Evolutionary conservation across 768 basidiomycete species (phyloP).

Genomic region (Auricularia sp.): DNA sequence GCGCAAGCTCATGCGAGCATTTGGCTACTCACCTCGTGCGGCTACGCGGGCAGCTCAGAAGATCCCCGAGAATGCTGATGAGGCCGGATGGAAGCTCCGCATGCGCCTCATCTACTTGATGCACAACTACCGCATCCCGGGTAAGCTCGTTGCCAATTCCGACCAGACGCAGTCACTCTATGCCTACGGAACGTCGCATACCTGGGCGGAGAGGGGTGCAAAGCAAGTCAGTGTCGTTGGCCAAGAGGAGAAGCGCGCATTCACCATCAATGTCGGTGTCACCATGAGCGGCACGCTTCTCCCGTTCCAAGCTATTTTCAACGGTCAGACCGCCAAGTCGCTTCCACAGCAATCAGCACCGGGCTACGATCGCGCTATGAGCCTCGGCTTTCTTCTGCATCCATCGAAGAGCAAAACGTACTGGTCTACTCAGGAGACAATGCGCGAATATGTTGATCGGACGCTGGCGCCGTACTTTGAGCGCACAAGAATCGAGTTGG

Average conservation of each 20-base stretch:
- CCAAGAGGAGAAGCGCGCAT: slow-evolving; percentile 31
- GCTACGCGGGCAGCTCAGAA: slow-evolving; percentile 28
- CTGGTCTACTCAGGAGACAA: not conserved
- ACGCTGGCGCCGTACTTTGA: not conserved
- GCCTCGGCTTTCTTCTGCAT: slow-evolving; percentile 16
- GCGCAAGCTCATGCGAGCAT: slow-evolving; percentile 9
- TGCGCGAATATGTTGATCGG: not conserved
- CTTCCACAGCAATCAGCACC: slow-evolving; percentile 13
- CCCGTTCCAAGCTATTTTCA: slow-evolving; percentile 30
- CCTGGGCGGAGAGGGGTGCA: slow-evolving; percentile 20
- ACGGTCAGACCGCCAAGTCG: slow-evolving; percentile 18
- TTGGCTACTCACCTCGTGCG: slow-evolving; percentile 19
- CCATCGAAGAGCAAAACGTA: slow-evolving; percentile 14
- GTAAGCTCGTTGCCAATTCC: slow-evolving; percentile 21
- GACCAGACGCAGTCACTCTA: slow-evolving; percentile 29
- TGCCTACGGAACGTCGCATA: slow-evolving; percentile 17
- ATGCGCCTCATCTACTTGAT: slow-evolving; percentile 18
- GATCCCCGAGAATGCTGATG: slow-evolving; percentile 20
- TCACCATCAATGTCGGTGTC: slow-evolving; percentile 26
- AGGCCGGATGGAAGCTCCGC: slow-evolving; percentile 10
- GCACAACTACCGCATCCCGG: slow-evolving; percentile 18
- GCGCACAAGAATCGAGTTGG: not conserved
- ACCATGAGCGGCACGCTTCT: slow-evolving; percentile 22
- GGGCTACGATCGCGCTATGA: slow-evolving; percentile 14
- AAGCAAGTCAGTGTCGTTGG: slow-evolving; percentile 28